Evolutionary conservation across 2,329 filamentous ascomycete species (phyloP).

Genomic region (Thermomyces lanuginosus): DNA sequence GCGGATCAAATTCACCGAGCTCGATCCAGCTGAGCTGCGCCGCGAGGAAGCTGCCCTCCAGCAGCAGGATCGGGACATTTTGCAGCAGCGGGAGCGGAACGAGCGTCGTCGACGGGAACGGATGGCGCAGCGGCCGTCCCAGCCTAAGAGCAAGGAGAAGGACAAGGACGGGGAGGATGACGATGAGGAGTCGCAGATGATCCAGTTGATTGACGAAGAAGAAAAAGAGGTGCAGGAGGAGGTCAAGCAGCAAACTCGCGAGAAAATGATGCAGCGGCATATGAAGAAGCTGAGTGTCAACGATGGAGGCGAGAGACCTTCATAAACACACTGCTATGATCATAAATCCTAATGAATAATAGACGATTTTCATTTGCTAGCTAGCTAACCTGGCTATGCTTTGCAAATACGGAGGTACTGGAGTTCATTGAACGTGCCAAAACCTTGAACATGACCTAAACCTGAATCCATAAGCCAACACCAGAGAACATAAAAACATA

Average conservation of each 20-base stretch:
- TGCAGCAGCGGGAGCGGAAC: conserved; percentile 18
- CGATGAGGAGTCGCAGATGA: conserved; percentile 3
- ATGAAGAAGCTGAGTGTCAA: conserved; percentile 5
- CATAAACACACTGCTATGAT: too few species aligned
- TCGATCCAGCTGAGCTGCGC: conserved; percentile 34
- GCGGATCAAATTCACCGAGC: conserved; percentile 52
- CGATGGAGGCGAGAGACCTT: background rate
- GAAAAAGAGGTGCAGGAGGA: conserved; percentile 15
- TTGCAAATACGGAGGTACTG: too few species aligned
- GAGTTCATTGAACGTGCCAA: too few species aligned
- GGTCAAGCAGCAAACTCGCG: conserved; percentile 15
- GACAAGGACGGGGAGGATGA: conserved; percentile 2
- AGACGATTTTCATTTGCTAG: too few species aligned
- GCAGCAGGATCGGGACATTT: conserved; percentile 24
- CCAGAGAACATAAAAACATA: too few species aligned
- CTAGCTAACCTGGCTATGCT: too few species aligned
- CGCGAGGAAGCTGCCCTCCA: conserved; percentile 26
- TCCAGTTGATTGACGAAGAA: conserved; percentile 9
- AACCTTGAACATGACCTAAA: too few species aligned
- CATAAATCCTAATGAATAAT: too few species aligned
- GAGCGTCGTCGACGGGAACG: conserved; percentile 14
- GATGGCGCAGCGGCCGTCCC: conserved; percentile 5
- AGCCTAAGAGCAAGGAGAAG: too few species aligned
- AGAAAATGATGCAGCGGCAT: conserved; percentile 12
- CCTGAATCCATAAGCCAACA: too few species aligned